phyloP scores from a whole-genome alignment of 192 early-diverging fungal species.

The Entrophospora sp. region DNA sequence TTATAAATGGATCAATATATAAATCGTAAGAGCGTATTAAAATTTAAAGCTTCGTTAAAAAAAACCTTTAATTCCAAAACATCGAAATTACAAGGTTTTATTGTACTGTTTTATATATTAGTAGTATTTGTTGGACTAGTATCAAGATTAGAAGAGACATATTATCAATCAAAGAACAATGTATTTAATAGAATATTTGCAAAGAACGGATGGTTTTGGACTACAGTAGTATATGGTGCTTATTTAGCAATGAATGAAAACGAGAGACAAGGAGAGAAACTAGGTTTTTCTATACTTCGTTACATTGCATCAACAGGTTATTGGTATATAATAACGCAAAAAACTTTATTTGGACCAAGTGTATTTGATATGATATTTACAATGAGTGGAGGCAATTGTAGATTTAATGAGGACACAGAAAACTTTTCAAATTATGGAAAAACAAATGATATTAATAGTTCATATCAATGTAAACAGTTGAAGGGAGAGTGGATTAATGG shows the following conservation, averaged over 20 bases:
- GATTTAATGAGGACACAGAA: constrained; percentile 22
- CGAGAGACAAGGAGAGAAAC: background rate
- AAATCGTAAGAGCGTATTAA: too few species aligned
- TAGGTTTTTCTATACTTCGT: constrained; percentile 29
- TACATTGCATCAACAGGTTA: constrained; percentile 63
- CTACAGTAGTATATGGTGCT: constrained; percentile 52
- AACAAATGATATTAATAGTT: constrained; percentile 21
- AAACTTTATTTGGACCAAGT: constrained; percentile 78
- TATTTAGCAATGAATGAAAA: background rate
- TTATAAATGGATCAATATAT: too few species aligned
- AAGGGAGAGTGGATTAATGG: constrained; percentile 71
- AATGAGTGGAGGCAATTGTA: constrained; percentile 61
- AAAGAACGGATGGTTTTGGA: constrained; percentile 88
- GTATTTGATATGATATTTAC: constrained; percentile 73
- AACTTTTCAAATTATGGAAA: too few species aligned
- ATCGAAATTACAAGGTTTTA: too few species aligned
- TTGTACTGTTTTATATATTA: too few species aligned
- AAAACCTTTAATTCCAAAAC: too few species aligned
- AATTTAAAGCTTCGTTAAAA: too few species aligned
- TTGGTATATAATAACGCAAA: constrained; percentile 77
- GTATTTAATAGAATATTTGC: constrained; percentile 69
- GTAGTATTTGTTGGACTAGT: too few species aligned
- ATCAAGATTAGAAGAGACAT: too few species aligned
- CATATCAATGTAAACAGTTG: constrained; percentile 24
- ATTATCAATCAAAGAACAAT: constrained; percentile 51